Percentiles rank a stretch among this genome's conserved stretches.
Conservation (phyloP, 2,329 filamentous ascomycete species). For the Aureobasidium subglaciale region DNA sequence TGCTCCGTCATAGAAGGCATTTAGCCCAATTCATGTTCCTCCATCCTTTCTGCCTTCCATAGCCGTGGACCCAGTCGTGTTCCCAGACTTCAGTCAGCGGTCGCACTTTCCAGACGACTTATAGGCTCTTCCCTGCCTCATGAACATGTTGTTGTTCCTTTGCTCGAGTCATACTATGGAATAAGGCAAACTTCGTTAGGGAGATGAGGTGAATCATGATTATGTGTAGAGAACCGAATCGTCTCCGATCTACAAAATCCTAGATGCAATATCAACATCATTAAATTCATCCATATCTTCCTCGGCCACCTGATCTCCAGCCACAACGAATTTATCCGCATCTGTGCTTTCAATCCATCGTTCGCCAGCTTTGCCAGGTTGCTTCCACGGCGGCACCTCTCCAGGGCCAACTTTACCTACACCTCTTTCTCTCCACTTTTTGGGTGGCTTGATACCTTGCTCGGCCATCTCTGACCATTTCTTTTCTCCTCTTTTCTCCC, state of each 20-base stretch:
- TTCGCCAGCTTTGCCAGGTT: slow-evolving; percentile 9
- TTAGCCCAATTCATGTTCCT: too few relatives aligned
- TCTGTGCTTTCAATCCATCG: slow-evolving; percentile 17
- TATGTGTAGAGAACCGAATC: too few relatives aligned
- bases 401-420: slow-evolving; percentile 22
- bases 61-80: too few relatives aligned
- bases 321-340: slow-evolving; percentile 11
- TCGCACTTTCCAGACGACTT: too few relatives aligned
- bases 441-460: slow-evolving; percentile 50
- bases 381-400: slow-evolving; percentile 16
- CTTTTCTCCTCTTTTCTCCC: slow-evolving; percentile 42
- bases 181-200: too few relatives aligned
- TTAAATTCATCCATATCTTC: neutral
- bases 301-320: slow-evolving; percentile 11
- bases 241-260: neutral
- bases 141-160: too few relatives aligned
- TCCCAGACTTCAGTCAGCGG: too few relatives aligned
- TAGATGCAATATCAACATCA: neutral
- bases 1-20: too few relatives aligned
- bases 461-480: slow-evolving; percentile 44
- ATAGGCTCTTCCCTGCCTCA: too few relatives aligned
- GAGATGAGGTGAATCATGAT: too few relatives aligned
- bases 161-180: too few relatives aligned
- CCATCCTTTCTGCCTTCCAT: too few relatives aligned
- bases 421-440: slow-evolving; percentile 44